Base-by-base conservation (phyloP, 2,329 filamentous ascomycete genomes). In the Aureobasidium vineae region DNA sequence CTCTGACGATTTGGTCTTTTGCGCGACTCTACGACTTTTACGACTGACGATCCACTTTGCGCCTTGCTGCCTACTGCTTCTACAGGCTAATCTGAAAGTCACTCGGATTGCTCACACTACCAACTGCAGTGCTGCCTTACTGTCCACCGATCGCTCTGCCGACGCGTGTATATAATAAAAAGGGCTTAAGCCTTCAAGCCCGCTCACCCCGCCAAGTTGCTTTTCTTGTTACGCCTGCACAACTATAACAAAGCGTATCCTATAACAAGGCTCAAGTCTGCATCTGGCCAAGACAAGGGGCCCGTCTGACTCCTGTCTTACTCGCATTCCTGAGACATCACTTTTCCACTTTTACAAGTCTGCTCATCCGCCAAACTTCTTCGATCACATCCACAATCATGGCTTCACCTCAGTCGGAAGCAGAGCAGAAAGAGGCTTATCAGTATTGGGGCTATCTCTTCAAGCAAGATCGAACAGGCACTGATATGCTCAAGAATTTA, bases 401-500 rank as follows among this genome's bases (percentile, higher is more conserved):
- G 61, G 61, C 61, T 54, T 47, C 61, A 13, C 8, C 61, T 6
- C 50, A 26, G 8, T 36, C 26, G 1, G 65, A 67, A 7, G 71
- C 72, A 1, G 75, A 75, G 43, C 67, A 75, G 52, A 71, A 72
- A 65, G 81, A 83, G 72, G 81, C 81, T 6, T 76, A 75, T 63
- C 75, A 83, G 68, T 82, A 82, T 69, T 83, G 81, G 81, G 81
- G 80, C 15, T 82, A 82, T 69, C 72, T 83, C 43, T 80, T 83
- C 73, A 79, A 81, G 71, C 71, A 75, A n/a, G 80, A 83, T 75
- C 83, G 82, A 72, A 81, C 79, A 64, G 81, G 80, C 38, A 82
- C 80, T 3, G 77, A 80, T 28, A 75, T 76, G 69, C 74, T 83
- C 49, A 79, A 83, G 71, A 73, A 77, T 33, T 70, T 83, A 63